phyloP scores from a whole-genome alignment of 2,329 filamentous ascomycete genomes.

The Capronia coronata region DNA sequence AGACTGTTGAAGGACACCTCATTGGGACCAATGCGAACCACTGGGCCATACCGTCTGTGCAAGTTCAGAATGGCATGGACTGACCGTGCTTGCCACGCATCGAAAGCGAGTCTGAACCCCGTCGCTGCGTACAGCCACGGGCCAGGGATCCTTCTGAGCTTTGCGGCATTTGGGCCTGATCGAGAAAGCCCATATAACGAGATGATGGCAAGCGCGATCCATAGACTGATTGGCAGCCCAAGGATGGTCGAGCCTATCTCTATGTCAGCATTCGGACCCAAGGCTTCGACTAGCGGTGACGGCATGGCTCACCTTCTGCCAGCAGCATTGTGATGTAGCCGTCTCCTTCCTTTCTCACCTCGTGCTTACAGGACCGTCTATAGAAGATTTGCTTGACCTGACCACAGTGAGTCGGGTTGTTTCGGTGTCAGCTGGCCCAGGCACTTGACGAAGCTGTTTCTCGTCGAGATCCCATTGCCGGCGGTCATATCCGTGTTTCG shows the following conservation, averaged over 20 bases:
- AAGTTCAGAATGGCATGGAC: conserved; percentile 32
- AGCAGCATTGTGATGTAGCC: neutral
- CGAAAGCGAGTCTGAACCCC: conserved; percentile 21
- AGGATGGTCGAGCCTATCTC: conserved; percentile 77
- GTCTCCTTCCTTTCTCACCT: neutral
- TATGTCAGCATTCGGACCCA: conserved; percentile 51
- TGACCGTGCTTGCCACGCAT: conserved; percentile 22
- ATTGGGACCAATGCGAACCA: conserved; percentile 44
- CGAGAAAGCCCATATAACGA: conserved; percentile 5
- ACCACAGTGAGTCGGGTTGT: too few species aligned
- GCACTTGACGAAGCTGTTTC: neutral
- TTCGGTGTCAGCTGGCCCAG: too few species aligned
- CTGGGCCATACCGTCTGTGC: conserved; percentile 43
- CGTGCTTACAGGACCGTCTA: too few species aligned
- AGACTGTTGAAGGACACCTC: conserved; percentile 43
- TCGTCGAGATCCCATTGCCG: neutral
- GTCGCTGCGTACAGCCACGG: conserved; percentile 20
- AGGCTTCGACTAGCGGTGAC: neutral
- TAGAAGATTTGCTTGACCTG: too few species aligned
- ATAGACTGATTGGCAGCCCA: conserved; percentile 34
- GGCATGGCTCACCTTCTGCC: conserved; percentile 30
- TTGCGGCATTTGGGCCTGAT: conserved; percentile 3
- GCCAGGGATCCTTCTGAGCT: conserved; percentile 22
- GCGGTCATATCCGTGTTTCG: neutral
- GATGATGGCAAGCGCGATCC: conserved; percentile 8